Evolutionary conservation across 192 early-diverging fungal genomes (phyloP), one percentile per base, ranked within the genome.

Genomic region (Ramicandelaber brevisporus): DNA sequence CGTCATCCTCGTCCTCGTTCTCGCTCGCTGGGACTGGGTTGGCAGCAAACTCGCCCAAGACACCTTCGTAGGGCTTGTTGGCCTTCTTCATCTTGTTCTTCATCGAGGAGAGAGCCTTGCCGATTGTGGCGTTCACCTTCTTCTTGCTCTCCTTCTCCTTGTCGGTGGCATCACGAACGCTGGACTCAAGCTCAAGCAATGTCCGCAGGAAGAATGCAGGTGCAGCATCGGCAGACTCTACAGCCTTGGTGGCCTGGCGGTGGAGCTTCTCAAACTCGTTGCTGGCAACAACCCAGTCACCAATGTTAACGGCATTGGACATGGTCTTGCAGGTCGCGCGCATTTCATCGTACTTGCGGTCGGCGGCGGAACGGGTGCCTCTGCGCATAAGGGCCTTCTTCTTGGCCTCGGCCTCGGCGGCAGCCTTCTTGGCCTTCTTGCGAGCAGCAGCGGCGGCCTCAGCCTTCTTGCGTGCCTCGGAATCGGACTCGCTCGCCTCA

Each of bases 71-170:
- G 25, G 47, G 31, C 56, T 84, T 86, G 58, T 60, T 66, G 51
- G 68, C 56, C 68, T 98, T 92, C 57, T 75, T 76, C 38, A 90
- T 31, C 42, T 78, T 84, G 48, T 84, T 76, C 66, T 88, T 92
- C 63, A 93, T 73, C 27, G 73, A 65, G 52, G 74, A 92, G 43
- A 88, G 51, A 14, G 82, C 75, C 40, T 77, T 76, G 21, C 69
- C 64, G 31, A 78, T 67, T 27, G 48, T 58, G 23, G 75, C 56
- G 41, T 73, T 90, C 62, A 83, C 78, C 59, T 82, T 92, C 55
- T 71, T 76, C 29, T 67, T 57, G 4, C 61, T 55, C 15, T 68
- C 57, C 60, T 82, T 82, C 35, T 66, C 60, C 33, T 65, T 62
- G n/a, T n/a, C n/a, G 29, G 57, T 44, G 20, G 59, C 44, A 26